These are phyloP conservation scores for Peniophora sp. DNA, from an alignment of 1,284 basidiomycete genomes.

Conservation along the genomic window DNA sequence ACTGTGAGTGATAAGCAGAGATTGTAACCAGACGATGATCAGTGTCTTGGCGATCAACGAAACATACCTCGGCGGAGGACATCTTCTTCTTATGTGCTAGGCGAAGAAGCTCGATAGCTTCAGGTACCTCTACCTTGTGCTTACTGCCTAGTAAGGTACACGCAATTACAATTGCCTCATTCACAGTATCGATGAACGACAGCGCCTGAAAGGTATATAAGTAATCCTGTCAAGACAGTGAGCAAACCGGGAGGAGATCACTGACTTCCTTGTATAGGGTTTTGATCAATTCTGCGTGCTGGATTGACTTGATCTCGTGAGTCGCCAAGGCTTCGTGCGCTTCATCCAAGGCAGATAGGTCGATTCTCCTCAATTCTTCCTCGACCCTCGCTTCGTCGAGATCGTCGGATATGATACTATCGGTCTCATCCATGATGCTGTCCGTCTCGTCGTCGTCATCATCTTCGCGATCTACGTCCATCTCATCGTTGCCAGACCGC, in stretches of 20 bases:
- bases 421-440: too few species aligned
- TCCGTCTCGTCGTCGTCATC: too few species aligned
- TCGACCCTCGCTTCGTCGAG: too few species aligned
- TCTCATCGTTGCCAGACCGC: too few species aligned
- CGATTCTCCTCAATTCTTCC: slow-evolving; percentile 28
- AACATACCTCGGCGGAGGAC: slow-evolving; percentile 59
- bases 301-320: slow-evolving; percentile 57
- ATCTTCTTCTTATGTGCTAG: slow-evolving; percentile 82
- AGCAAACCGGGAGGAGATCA: too few species aligned
- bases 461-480: too few species aligned
- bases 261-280: too few species aligned
- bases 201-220: slow-evolving; percentile 46
- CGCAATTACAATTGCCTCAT: slow-evolving; percentile 70
- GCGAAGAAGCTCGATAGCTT: slow-evolving; percentile 93
- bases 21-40: background rate
- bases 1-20: background rate
- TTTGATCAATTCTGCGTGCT: slow-evolving; percentile 73
- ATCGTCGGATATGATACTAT: too few species aligned
- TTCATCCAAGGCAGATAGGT: slow-evolving; percentile 53
- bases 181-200: slow-evolving; percentile 79
- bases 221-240: too few species aligned
- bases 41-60: background rate
- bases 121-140: slow-evolving; percentile 90
- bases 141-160: slow-evolving; percentile 82
- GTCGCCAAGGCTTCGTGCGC: slow-evolving; percentile 64